A percentile compares a stretch with the other conserved stretches of the same genome.
Evolutionary conservation across 2,329 filamentous ascomycete species (phyloP).

Genomic region (Pyrenochaeta sp.): DNA sequence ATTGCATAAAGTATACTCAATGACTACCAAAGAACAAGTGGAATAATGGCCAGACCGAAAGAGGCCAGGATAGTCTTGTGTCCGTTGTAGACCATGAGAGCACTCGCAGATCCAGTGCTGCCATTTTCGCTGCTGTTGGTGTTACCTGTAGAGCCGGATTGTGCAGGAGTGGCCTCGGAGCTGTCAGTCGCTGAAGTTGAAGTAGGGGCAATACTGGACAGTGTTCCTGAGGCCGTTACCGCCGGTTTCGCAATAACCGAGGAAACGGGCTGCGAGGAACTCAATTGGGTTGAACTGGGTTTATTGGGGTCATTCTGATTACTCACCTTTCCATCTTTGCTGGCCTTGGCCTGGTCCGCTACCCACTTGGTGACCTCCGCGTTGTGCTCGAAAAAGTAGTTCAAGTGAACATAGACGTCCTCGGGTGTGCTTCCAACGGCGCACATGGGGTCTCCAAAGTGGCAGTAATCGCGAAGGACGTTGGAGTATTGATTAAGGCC

Average conservation of each 20-base stretch:
- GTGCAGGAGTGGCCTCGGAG: conserved; percentile 12
- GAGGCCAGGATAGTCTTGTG: no score
- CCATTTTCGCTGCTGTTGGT: neutral
- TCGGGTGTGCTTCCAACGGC: conserved; percentile 62
- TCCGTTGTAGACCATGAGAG: neutral
- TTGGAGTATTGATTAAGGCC: conserved; percentile 24
- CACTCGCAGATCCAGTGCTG: neutral
- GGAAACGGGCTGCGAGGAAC: neutral
- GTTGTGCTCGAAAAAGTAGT: conserved; percentile 58
- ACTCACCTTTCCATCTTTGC: conserved; percentile 14
- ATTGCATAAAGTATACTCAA: no score
- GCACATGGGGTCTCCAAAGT: conserved; percentile 69
- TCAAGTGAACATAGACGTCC: conserved; percentile 64
- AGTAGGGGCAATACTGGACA: neutral
- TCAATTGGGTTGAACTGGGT: conserved; percentile 5
- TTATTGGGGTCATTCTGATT: conserved; percentile 12
- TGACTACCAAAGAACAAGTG: no score
- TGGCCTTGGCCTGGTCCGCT: conserved; percentile 22
- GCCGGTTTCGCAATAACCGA: conserved; percentile 11
- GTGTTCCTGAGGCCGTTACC: conserved; percentile 3
- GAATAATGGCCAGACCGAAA: no score
- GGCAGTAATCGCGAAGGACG: conserved; percentile 70
- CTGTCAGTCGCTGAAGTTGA: conserved; percentile 11
- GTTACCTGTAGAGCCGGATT: conserved; percentile 5
- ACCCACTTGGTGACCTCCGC: conserved; percentile 31